Base-by-base conservation (phyloP, 176 grass and related monocot species). In the Carex littledalei region DNA sequence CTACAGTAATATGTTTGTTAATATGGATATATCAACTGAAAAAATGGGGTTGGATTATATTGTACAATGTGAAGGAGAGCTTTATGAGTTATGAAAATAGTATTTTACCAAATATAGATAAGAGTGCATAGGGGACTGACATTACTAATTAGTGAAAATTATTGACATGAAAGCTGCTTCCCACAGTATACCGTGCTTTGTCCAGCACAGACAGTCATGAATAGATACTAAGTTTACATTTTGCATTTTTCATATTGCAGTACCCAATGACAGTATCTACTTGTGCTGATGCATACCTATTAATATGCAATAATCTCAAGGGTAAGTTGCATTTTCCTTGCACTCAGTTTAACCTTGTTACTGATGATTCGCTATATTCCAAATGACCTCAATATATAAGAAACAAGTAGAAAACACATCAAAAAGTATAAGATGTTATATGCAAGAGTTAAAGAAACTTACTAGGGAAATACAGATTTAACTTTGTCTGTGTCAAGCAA, bases 401-500 rank as follows among this genome's bases (percentile, higher is more conserved):
- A 77, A 62, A 47, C 50, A 72, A 84, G 78, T 64, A 26, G 64
- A 26, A 21, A 86, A 34, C 63, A 58, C 18, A 34, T 72, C 4
- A 50, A 61, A 90, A 60, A 78, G 58, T 74, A 22, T 9, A 86
- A 61, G 56, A 59, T 83, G 47, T 37, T 52, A 85, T 43, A 66
- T 39, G 59, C 41, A 86, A 18, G 29, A 57, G 59, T 47, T 73
- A 49, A 71, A 50, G 61, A 80, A 56, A 88, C 93, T 91, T 76
- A 95, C 96, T 95, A 94, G 41, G 93, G 96, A 81, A 99, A 99
- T 56, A 95, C 89, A 47, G 93, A 92, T 62, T 95, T 99, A 81
- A 99, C 81, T 88, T 80, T 89, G 86, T 89, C 86, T 24, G 63
- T 62, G 80, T 95, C 96, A 65, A 99, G 90, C 87, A 94, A 78